A percentile compares a stretch with the other conserved stretches of the same genome.
Evolutionary conservation across 1,284 basidiomycete genomes (phyloP).

Genomic region (Marasmius oreades): DNA sequence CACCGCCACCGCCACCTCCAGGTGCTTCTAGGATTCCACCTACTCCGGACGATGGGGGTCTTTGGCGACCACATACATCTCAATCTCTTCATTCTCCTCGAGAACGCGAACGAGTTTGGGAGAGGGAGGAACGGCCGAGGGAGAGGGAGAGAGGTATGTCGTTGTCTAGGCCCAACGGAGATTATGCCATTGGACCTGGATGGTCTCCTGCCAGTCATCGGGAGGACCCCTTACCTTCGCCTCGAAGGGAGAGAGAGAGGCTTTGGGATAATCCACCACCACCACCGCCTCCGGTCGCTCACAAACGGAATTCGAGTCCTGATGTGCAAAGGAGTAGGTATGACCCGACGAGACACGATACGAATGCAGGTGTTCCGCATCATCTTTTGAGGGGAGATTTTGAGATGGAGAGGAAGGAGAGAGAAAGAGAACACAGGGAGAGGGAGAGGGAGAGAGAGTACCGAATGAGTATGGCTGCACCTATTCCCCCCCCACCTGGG

Average conservation of each 20-base stretch:
- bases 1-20: background rate
- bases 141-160: no score
- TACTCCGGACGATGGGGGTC: background rate
- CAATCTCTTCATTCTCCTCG: background rate
- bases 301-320: background rate
- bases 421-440: background rate
- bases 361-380: background rate
- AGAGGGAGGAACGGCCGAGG: background rate
- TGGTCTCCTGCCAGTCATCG: background rate
- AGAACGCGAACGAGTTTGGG: background rate
- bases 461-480: background rate
- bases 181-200: background rate
- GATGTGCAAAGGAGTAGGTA: background rate
- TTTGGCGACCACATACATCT: background rate
- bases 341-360: background rate
- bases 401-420: conserved; percentile 1
- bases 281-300: background rate
- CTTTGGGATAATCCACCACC: background rate
- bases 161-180: background rate
- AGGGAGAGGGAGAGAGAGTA: background rate
- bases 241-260: background rate
- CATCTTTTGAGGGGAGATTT: background rate
- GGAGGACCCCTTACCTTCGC: background rate
- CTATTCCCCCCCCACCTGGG: background rate
- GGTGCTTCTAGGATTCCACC: background rate